These are phyloP conservation scores for Cercospora sp. DNA, from an alignment of 2,329 filamentous ascomycete species.

Conservation along the genomic window DNA sequence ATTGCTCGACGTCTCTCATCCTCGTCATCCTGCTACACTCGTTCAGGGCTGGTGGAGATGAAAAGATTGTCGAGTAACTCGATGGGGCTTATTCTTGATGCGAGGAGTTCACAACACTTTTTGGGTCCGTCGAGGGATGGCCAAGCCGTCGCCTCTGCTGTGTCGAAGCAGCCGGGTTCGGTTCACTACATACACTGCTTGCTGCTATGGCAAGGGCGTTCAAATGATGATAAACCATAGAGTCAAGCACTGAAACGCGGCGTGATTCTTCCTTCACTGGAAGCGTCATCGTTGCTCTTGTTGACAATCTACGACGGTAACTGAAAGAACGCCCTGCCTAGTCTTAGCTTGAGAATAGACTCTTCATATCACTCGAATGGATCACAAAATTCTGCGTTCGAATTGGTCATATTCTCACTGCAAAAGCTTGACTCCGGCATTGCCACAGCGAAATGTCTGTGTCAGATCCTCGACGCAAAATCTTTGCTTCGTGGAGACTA, in stretches of 20 bases:
- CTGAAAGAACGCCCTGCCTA: conserved; percentile 26
- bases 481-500: neutral
- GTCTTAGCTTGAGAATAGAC: neutral
- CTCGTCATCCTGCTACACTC: conserved; percentile 27
- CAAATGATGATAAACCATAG: conserved; percentile 95
- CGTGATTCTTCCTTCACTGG: conserved; percentile 49
- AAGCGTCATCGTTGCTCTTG: conserved; percentile 36
- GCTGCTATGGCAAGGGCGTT: conserved; percentile 44
- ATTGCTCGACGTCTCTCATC: conserved; percentile 62
- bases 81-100: conserved; percentile 99
- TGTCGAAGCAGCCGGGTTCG: conserved; percentile 69
- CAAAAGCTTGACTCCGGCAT: neutral
- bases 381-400: neutral
- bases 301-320: conserved; percentile 42
- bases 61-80: conserved; percentile 71
- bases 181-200: conserved; percentile 26
- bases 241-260: conserved; percentile 90
- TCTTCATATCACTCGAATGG: neutral
- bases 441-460: neutral
- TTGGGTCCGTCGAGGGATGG: conserved; percentile 45
- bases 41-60: conserved; percentile 26
- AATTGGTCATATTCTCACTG: neutral
- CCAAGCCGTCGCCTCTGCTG: conserved; percentile 50
- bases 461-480: neutral
- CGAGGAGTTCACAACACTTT: conserved; percentile 68